These are phyloP conservation scores for Gastrolobium villosum DNA, from an alignment of 306 rosid genomes.

Conservation along the genomic window DNA sequence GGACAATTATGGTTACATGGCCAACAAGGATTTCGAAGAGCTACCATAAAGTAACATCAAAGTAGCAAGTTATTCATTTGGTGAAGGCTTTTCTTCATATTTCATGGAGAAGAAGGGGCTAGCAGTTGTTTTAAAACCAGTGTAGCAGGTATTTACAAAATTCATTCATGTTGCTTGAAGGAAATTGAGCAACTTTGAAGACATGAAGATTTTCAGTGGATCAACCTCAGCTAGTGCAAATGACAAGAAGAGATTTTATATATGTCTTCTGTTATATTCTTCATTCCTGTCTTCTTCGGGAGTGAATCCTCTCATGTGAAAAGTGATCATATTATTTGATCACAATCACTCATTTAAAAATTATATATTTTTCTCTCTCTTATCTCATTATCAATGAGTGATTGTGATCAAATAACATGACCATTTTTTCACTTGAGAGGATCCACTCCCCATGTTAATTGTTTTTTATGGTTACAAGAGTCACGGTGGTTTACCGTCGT, in stretches of 20 bases:
- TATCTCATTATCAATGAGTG: no score
- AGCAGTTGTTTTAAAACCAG: constrained; percentile 19
- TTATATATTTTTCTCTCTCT: no score
- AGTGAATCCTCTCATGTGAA: no score
- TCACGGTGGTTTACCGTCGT: constrained; percentile 8
- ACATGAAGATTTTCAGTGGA: constrained; percentile 44
- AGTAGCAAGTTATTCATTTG: constrained; percentile 31
- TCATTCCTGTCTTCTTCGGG: constrained; percentile 4
- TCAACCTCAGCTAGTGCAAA: constrained; percentile 39
- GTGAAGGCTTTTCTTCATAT: constrained; percentile 22
- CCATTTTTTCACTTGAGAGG: no score
- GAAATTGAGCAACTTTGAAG: constrained; percentile 47
- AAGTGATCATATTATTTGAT: no score
- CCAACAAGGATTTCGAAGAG: constrained; percentile 54
- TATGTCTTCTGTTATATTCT: constrained; percentile 39
- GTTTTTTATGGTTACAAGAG: background rate
- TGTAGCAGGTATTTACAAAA: constrained; percentile 42
- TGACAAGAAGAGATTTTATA: constrained; percentile 37
- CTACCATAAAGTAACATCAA: constrained; percentile 55
- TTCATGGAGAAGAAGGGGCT: constrained; percentile 23
- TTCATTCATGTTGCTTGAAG: constrained; percentile 52
- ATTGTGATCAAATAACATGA: no score
- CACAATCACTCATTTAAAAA: no score
- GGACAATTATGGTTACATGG: constrained; percentile 41
- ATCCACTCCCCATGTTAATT: no score